Conservation (phyloP, 306 rosid species). For the Carpinus viminea region DNA sequence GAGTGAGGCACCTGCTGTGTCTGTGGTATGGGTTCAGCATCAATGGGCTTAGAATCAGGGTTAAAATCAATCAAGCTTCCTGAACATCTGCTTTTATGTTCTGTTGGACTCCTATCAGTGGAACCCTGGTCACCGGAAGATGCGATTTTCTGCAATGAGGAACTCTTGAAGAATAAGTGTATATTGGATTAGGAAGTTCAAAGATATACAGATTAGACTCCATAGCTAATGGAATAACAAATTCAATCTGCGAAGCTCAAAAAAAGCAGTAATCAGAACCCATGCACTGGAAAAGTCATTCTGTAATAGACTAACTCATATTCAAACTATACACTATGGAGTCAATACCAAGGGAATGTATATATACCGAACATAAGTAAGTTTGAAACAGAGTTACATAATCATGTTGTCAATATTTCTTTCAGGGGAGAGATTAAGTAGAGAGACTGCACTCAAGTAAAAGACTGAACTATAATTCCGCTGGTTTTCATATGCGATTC, state of each 20-base stretch:
- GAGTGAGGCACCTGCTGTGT: constrained; percentile 36
- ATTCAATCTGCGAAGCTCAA: background rate
- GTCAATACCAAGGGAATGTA: background rate
- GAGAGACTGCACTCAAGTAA: background rate
- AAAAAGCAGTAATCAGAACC: constrained; percentile 10
- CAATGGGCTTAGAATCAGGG: constrained; percentile 33
- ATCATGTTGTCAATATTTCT: background rate
- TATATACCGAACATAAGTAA: background rate
- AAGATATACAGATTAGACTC: background rate
- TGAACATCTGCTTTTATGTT: constrained; percentile 19
- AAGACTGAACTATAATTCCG: background rate
- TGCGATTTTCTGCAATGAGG: constrained; percentile 32
- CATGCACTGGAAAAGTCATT: background rate
- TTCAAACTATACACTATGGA: background rate
- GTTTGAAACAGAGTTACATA: background rate
- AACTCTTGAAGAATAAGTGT: constrained; percentile 18
- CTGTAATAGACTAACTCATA: background rate
- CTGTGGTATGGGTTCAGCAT: constrained; percentile 31
- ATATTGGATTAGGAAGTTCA: background rate
- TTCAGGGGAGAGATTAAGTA: background rate
- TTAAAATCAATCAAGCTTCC: constrained; percentile 46
- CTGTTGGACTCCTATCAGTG: constrained; percentile 28
- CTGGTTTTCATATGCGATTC: no score
- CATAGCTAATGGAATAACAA: background rate
- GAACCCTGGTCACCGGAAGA: constrained; percentile 30